A percentile compares a stretch with the other conserved stretches of the same genome.
phyloP scores from a whole-genome alignment of 2,329 filamentous ascomycete species.

The Juglanconis oblonga region DNA sequence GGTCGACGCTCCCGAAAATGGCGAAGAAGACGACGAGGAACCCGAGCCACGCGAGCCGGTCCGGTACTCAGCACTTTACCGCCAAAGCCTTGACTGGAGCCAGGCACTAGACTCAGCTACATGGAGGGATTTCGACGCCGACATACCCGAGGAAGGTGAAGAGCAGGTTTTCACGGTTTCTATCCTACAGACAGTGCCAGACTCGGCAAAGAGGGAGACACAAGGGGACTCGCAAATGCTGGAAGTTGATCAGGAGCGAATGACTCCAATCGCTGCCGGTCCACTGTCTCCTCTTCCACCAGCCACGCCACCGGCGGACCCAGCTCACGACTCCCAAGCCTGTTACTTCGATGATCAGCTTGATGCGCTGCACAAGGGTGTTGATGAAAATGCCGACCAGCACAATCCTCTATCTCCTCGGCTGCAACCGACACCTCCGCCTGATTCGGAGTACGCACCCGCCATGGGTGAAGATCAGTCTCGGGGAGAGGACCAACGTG shows the following conservation, averaged over 20 bases:
- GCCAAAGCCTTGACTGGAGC: conserved; percentile 12
- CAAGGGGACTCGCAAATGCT: background rate
- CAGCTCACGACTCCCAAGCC: background rate
- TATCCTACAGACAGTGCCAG: background rate
- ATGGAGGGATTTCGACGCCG: background rate
- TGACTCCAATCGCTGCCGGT: conserved; percentile 6
- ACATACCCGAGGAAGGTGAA: background rate
- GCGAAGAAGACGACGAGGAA: background rate
- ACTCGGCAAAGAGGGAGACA: background rate
- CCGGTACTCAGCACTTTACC: conserved; percentile 9
- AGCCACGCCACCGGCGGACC: conserved; percentile 9
- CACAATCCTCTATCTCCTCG: background rate
- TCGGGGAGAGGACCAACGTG: background rate
- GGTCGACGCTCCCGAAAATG: background rate
- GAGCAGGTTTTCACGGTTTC: background rate
- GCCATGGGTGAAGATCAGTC: background rate
- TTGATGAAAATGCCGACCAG: background rate
- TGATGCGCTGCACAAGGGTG: background rate
- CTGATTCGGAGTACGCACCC: background rate
- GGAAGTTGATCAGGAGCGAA: background rate
- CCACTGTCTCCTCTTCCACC: conserved; percentile 13
- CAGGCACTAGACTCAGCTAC: background rate
- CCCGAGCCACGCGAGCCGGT: background rate
- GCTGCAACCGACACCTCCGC: background rate
- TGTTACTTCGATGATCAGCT: background rate